A percentile compares a stretch with the other conserved stretches of the same genome.
phyloP scores from a whole-genome alignment of 768 basidiomycete genomes.

The Russula emetica region DNA sequence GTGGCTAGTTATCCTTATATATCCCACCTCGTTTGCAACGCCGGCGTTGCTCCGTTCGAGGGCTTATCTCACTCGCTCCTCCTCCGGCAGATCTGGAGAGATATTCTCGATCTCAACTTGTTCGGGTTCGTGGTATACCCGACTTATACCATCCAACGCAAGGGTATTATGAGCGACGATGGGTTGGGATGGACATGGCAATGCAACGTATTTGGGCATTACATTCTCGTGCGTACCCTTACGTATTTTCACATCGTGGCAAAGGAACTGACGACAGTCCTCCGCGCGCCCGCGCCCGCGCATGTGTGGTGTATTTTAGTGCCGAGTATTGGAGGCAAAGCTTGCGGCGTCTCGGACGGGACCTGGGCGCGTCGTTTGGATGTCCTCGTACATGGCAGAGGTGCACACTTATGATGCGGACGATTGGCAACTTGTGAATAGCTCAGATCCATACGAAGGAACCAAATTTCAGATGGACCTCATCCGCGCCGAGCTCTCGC shows the following conservation, averaged over 20 bases:
- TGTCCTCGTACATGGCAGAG: conserved; percentile 63
- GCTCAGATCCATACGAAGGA: conserved; percentile 59
- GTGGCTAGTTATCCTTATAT: conserved; percentile 65
- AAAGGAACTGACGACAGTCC: neutral
- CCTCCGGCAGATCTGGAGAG: conserved; percentile 44
- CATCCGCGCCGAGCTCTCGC: conserved; percentile 53
- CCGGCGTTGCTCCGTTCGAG: conserved; percentile 60
- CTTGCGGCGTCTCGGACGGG: conserved; percentile 44
- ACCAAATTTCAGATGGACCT: conserved; percentile 78
- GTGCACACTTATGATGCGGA: conserved; percentile 51
- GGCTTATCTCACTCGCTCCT: conserved; percentile 48
- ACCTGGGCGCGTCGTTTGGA: conserved; percentile 70
- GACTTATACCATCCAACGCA: conserved; percentile 51
- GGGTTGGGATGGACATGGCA: conserved; percentile 82
- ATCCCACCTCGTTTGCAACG: conserved; percentile 77
- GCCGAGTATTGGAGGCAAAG: conserved; percentile 53
- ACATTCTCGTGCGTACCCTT: conserved; percentile 54
- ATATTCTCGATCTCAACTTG: conserved; percentile 32
- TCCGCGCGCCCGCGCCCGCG: neutral
- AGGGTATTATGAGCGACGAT: conserved; percentile 58
- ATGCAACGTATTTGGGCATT: conserved; percentile 80
- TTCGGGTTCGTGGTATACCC: conserved; percentile 52
- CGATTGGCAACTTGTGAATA: conserved; percentile 69
- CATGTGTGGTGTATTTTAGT: conserved; percentile 43
- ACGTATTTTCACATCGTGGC: neutral